Percentiles rank a stretch among this genome's conserved stretches.
These are phyloP conservation scores for Phytophthora pistaciae DNA, from an alignment of 352 stramenopile species.

Conservation along the genomic window DNA sequence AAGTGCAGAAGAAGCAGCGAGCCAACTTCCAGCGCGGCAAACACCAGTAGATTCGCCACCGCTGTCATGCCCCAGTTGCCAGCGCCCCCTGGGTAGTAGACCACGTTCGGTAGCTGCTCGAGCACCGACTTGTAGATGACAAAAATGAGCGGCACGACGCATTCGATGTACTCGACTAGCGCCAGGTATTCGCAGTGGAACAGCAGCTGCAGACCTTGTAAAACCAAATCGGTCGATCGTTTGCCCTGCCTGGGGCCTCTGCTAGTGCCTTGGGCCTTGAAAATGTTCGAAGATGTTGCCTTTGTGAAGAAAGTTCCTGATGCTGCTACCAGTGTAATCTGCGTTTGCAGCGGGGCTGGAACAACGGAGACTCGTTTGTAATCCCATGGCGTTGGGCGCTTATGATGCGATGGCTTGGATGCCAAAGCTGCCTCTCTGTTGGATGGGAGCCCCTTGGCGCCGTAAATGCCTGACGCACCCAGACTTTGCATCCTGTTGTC, in stretches of 20 bases:
- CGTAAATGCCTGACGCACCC: conserved; percentile 13
- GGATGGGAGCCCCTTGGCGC: conserved; percentile 4
- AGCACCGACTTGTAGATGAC: conserved; percentile 44
- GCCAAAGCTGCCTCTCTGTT: conserved; percentile 14
- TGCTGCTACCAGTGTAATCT: conserved; percentile 2
- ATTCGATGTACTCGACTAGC: conserved; percentile 53
- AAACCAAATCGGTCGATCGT: conserved; percentile 20
- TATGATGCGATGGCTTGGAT: not conserved
- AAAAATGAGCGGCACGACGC: conserved; percentile 46
- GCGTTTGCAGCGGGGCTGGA: conserved; percentile 4
- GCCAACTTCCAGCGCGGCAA: conserved; percentile 41
- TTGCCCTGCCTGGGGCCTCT: not conserved
- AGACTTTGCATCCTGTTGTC: conserved; percentile 15
- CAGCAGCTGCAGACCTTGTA: conserved; percentile 37
- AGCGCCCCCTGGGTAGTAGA: conserved; percentile 34
- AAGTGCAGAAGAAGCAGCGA: conserved; percentile 39
- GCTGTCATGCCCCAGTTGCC: conserved; percentile 14
- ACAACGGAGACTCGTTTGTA: conserved; percentile 5
- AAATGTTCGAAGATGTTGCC: not conserved
- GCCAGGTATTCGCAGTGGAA: conserved; percentile 46
- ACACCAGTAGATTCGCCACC: conserved; percentile 30
- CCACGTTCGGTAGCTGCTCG: conserved; percentile 42
- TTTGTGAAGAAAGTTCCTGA: not conserved
- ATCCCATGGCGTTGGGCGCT: not conserved
- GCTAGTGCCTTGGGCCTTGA: not conserved